A percentile compares a stretch with the other conserved stretches of the same genome.
Evolutionary conservation across 768 basidiomycete species (phyloP).

Genomic region (Amylocystis lapponica): DNA sequence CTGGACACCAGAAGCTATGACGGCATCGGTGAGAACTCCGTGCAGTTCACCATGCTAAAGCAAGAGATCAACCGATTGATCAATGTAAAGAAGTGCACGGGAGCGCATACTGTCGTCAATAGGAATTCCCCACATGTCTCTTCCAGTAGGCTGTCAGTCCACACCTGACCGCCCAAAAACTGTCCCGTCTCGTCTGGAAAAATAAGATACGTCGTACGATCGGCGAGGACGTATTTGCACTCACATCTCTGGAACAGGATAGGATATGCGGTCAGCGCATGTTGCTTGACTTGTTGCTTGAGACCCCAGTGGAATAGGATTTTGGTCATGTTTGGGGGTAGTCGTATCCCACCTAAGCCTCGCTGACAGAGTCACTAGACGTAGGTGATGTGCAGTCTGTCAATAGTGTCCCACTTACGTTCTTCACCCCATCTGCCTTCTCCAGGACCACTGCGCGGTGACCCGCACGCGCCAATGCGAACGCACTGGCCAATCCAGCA

Average conservation of each 20-base stretch:
- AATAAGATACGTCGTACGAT: too few relatives aligned
- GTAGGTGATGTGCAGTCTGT: neutral
- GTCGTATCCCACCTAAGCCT: conserved; percentile 20
- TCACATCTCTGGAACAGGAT: conserved; percentile 20
- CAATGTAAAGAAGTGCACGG: neutral
- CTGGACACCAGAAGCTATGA: conserved; percentile 20
- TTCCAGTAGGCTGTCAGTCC: conserved; percentile 24
- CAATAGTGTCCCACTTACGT: conserved; percentile 3
- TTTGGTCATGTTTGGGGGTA: conserved; percentile 34
- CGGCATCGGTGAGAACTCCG: conserved; percentile 25
- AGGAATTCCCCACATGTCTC: conserved; percentile 27
- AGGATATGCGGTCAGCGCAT: conserved; percentile 15
- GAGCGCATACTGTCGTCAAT: conserved; percentile 21
- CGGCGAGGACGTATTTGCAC: conserved; percentile 5
- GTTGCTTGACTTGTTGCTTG: conserved; percentile 17
- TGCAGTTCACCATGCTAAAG: conserved; percentile 28
- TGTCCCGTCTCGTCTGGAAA: conserved; percentile 22
- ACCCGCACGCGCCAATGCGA: conserved; percentile 25
- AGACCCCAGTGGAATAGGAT: conserved; percentile 33
- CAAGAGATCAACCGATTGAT: neutral
- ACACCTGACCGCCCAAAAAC: conserved; percentile 24
- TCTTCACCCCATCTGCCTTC: conserved; percentile 7
- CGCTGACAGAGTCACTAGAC: conserved; percentile 2
- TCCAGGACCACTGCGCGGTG: conserved; percentile 29
- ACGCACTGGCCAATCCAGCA: conserved; percentile 28